Evolutionary conservation across 345 rosid genomes (phyloP), one percentile per base, ranked within the genome.

Genomic region (Mercurialis annua): DNA sequence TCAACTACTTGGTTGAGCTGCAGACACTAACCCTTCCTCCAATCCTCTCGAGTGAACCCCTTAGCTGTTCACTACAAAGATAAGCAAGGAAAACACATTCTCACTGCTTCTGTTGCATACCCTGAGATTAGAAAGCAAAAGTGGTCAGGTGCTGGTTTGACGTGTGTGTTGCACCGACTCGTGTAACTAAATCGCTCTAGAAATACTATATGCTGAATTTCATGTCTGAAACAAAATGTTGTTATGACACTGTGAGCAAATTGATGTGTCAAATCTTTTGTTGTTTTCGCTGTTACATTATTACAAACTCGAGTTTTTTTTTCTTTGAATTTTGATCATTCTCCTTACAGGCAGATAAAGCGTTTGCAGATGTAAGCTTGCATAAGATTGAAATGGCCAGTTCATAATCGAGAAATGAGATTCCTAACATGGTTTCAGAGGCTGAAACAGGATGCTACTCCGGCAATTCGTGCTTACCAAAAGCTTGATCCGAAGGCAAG

Each of bases 281-380:
- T 50, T 50, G 21, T 20, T n/a, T 8, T 50, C 54, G 9, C 10
- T n/a, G 8, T 50, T 34, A 3, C 9, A 6, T 50, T 50, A 50
- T 12, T 50, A 2, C 54, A 50, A 50, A 50, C 26, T 38, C 55
- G 52, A 62, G 59, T 42, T 16, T 6, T 62, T 51, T 36, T 6
- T 50, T 20, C 31, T 65, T 10, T 47, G 26, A 24, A 16, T 34
- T 34, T 3, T 1, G n/a, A 9, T 30, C 17, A 33, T 18, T 31
- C 42, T 42, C 38, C 57, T 46, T 57, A 71, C 79, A 84, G 84
- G 74, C 62, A 77, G 80, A 80, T 74, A 66, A 76, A 67, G 52
- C 68, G 33, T 33, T 52, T 1, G 56, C 67, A 63, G 64, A 68
- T 24, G 51, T 52, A 44, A 33, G 57, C 11, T 36, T 18, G 23